Percentiles rank a stretch among this genome's conserved stretches.
These are phyloP conservation scores for Scenedesmus sp. DNA, from an alignment of 163 green algal species.

Conservation along the genomic window DNA sequence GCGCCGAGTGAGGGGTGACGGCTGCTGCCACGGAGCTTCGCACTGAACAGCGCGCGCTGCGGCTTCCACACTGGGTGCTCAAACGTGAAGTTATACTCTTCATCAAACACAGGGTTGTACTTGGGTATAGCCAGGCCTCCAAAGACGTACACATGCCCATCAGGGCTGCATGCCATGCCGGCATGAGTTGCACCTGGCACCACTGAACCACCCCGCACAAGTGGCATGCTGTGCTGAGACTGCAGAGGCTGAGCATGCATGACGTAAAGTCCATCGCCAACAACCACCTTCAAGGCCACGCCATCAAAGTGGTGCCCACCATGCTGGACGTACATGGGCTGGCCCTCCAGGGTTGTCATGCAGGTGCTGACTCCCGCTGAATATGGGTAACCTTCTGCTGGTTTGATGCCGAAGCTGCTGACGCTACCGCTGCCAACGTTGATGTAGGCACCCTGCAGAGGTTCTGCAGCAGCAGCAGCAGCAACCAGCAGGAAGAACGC, in stretches of 20 bases:
- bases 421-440: neutral
- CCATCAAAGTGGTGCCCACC: neutral
- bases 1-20: neutral
- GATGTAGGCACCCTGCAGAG: conserved; percentile 10
- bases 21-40: neutral
- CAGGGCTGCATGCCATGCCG: neutral
- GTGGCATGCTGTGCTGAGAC: neutral
- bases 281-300: neutral
- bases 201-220: neutral
- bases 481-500: no score
- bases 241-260: neutral
- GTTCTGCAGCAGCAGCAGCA: neutral
- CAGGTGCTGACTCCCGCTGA: neutral
- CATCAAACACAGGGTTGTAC: neutral
- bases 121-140: neutral
- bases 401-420: neutral
- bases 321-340: neutral
- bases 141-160: neutral
- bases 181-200: neutral
- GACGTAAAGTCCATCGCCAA: neutral
- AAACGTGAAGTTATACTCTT: neutral
- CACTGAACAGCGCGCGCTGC: neutral
- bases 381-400: neutral
- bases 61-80: neutral
- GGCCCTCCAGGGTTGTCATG: neutral